Evolutionary conservation across 371 early-diverging fungal species (phyloP), one percentile per base, ranked within the genome.

Genomic region (Nematocida displodere): DNA sequence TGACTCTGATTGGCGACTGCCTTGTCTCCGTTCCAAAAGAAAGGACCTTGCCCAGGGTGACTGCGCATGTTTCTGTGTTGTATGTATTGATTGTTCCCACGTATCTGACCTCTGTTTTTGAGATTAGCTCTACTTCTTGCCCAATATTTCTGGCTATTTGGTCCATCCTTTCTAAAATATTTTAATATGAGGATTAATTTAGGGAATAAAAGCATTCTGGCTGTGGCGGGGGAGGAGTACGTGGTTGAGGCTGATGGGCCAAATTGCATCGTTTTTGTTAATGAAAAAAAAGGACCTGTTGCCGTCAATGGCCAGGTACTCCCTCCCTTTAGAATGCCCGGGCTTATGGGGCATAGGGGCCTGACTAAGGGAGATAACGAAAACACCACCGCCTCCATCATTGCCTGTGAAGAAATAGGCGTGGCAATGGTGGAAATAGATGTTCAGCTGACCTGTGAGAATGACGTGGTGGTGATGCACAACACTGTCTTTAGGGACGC

Each of bases 401-500:
- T 37, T 2, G 24, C 11, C 17, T 58, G 59, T 1, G 22, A 39
- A 2, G 44, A 0, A 13, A 49, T 61, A n/a, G 11, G 40, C 22
- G n/a, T n/a, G n/a, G 33, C 5, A 11, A 71, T 71, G 75, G 75
- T 52, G 15, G 75, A 71, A 20, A 58, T 71, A 52, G 75, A 71
- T 42, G 75, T 71, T 13, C 75, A 71, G 50, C 22, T 71, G 33
- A 71, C 68, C 13, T 13, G 17, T 22, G 75, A 71, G 17, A 15
- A 15, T 26, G 52, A 20, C 2, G 56, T 44, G 0, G 33, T 71
- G 33, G 52, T 71, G 33, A 17, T 22, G 8, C 75, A 71, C 36
- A 62, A 71, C 33, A 49, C 56, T n/a, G 0, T 1, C 5, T 0
- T 33, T 13, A 40, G 48, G n/a, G 56, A 36, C 31, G 31, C 31